Evolutionary conservation across 495 filamentous ascomycete species (phyloP).

Genomic region (Aspergillus olivimuriae): DNA sequence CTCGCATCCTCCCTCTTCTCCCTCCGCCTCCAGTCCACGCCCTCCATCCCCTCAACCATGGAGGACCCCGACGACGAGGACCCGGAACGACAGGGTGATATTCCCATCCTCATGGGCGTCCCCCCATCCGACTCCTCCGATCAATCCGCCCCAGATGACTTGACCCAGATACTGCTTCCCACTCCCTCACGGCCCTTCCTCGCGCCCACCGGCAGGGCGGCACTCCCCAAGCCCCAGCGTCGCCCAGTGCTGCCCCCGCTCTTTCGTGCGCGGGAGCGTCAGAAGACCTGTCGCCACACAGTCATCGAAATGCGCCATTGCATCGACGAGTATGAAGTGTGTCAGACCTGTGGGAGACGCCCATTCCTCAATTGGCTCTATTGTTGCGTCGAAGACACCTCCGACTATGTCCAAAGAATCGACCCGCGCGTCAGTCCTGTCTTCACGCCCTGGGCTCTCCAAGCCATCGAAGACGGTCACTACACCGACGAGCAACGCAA

Average conservation of each 20-base stretch:
- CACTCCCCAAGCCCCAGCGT: not conserved
- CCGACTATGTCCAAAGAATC: slow-evolving; percentile 11
- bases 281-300: slow-evolving; percentile 11
- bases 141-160: too few species aligned
- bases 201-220: too few species aligned
- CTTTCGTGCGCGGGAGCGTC: slow-evolving; percentile 2
- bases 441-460: slow-evolving; percentile 29
- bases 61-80: too few species aligned
- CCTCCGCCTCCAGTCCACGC: too few species aligned
- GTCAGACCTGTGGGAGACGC: slow-evolving; percentile 42
- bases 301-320: slow-evolving; percentile 8
- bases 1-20: too few species aligned
- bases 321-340: slow-evolving; percentile 24
- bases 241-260: not conserved
- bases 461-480: slow-evolving; percentile 45
- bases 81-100: too few species aligned
- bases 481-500: slow-evolving; percentile 42
- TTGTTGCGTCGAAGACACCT: slow-evolving; percentile 52
- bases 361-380: slow-evolving; percentile 60
- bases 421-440: slow-evolving; percentile 26
- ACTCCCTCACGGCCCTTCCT: too few species aligned
- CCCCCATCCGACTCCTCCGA: too few species aligned
- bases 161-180: too few species aligned
- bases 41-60: too few species aligned
- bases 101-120: too few species aligned